Percentiles rank a stretch among this genome's conserved stretches.
Evolutionary conservation across 306 rosid genomes (phyloP).

Genomic region (Leucaena leucocephala): DNA sequence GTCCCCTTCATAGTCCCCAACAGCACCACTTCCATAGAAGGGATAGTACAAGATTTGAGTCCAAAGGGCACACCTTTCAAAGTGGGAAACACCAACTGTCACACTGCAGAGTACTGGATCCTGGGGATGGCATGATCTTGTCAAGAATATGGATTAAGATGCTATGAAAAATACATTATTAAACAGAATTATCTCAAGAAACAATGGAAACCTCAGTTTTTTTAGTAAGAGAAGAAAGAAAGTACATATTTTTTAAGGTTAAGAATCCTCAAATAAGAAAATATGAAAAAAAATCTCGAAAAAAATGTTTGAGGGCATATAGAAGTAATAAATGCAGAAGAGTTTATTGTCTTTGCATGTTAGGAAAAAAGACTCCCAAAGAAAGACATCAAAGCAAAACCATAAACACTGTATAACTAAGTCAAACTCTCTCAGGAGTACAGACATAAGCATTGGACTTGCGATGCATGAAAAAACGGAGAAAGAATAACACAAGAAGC

Average conservation of each 20-base stretch:
- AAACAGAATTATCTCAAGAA: not conserved
- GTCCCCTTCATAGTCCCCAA: constrained; percentile 93
- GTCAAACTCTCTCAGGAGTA: constrained; percentile 13
- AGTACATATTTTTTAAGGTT: not conserved
- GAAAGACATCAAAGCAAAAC: not conserved
- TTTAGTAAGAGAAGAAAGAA: not conserved
- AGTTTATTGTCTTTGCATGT: not conserved
- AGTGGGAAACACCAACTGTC: constrained; percentile 96
- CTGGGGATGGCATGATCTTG: constrained; percentile 48
- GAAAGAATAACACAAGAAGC: constrained; percentile 27
- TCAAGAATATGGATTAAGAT: constrained; percentile 40
- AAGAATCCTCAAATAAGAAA: not conserved
- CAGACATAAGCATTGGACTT: constrained; percentile 15
- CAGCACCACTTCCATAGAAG: constrained; percentile 89
- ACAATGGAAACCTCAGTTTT: constrained; percentile 30
- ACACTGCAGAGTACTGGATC: constrained; percentile 95
- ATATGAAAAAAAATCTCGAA: not conserved
- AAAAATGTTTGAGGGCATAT: not conserved
- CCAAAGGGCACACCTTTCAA: constrained; percentile 96
- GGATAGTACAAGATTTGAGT: constrained; percentile 98
- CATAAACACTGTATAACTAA: not conserved
- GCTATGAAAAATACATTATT: constrained; percentile 3
- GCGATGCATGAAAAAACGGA: not conserved
- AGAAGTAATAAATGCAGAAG: not conserved
- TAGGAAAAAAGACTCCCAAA: not conserved